Base-by-base conservation (phyloP, 768 basidiomycete genomes). In the Clitopilus hobsonii region DNA sequence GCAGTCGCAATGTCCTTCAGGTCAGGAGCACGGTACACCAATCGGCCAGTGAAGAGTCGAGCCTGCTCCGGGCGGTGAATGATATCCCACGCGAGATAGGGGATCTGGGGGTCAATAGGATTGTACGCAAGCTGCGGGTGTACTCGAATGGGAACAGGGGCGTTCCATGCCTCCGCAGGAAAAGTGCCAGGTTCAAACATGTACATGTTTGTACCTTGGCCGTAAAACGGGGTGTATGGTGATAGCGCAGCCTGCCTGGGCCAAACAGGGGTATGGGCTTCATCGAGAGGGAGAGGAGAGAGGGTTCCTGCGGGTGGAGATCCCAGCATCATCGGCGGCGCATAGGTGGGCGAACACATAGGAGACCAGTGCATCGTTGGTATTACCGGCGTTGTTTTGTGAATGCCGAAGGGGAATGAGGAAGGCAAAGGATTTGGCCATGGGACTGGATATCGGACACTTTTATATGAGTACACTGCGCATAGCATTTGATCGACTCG, bases 81-180 rank as follows among this genome's bases (percentile, higher is more conserved):
- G 28, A 79, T 57, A 59, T 79, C 75, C 78, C 78, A 79, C 49
- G 71, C 63, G 14, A 78, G 60, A 41, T 67, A 61, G 20, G 74
- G 73, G 18, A 69, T 52, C 20, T 47, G 53, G 0, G 70, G 67
- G 52, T 71, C 79, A 20, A 74, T 61, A 14, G 75, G 67, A 54
- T 78, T 78, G 51, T 69, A 69, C 28, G 66, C 62, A 1, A 77
- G 56, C 11, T 69, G 66, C 16, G 63, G 66, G 61, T 70, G 68
- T 27, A 73, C 55, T 20, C 64, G 60, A 14, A 71, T 47, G 8
- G 63, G 59, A 22, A 63, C 64, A 5, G 53, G 41, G 11, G 62
- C 51, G 7, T 58, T 56, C 41, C 52, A 61, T 3, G 60, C 55
- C 38, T 62, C 53, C 5, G 58, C 56, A 24, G 64, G 64, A 29